A percentile compares a stretch with the other conserved stretches of the same genome.
These are phyloP conservation scores for Mortierella sp. DNA, from an alignment of 371 early-diverging fungal species.

Conservation along the genomic window DNA sequence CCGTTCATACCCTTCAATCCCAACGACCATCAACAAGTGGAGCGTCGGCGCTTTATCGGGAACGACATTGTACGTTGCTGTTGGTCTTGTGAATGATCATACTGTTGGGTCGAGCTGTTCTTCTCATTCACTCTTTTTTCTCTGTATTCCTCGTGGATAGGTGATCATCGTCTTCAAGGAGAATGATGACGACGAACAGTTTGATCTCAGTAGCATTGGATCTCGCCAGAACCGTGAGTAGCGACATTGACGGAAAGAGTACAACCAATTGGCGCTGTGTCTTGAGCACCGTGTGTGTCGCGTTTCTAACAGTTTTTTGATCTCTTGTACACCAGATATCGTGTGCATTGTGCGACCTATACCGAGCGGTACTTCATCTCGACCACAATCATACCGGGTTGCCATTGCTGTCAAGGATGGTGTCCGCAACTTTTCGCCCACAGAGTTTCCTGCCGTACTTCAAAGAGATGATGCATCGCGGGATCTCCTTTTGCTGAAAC, in stretches of 20 bases:
- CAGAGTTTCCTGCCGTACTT: conserved; percentile 26
- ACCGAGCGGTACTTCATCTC: background rate
- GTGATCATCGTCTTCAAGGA: conserved; percentile 48
- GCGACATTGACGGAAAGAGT: background rate
- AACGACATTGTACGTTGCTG: conserved; percentile 48
- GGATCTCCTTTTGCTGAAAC: conserved; percentile 35
- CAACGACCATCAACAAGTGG: conserved; percentile 46
- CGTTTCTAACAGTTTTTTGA: background rate
- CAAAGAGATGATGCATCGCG: conserved; percentile 30
- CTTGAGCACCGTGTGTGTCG: too few relatives aligned
- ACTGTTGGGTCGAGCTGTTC: too few relatives aligned
- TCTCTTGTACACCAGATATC: conserved; percentile 22
- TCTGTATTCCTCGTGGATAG: conserved; percentile 5
- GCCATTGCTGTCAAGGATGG: conserved; percentile 47
- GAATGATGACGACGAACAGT: conserved; percentile 34
- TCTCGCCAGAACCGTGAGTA: conserved; percentile 48
- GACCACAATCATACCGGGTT: conserved; percentile 21
- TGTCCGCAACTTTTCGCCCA: conserved; percentile 36
- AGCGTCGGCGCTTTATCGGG: conserved; percentile 50
- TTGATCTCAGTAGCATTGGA: conserved; percentile 34
- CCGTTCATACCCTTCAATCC: conserved; percentile 44
- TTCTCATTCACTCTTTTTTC: background rate
- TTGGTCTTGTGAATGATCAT: too few relatives aligned
- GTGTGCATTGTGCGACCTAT: conserved; percentile 42
- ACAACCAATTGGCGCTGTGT: too few relatives aligned